Base-by-base conservation (phyloP, 805 yeast genomes). In the Kurtzmaniella cleridarum region DNA sequence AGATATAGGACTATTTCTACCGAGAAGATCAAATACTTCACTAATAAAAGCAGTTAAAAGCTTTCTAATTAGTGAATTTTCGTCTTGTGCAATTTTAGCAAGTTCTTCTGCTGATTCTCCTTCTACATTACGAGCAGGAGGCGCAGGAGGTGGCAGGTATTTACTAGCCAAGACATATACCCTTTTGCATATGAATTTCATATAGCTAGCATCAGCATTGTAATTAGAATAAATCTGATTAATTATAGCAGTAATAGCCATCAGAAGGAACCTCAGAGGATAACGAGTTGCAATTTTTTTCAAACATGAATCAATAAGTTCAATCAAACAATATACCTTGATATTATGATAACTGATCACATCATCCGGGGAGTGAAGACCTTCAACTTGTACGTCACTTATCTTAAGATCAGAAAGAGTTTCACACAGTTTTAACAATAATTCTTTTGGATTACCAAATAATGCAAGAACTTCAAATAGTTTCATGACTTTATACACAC, bases 391-490 rank as follows among this genome's bases (percentile, higher is more conserved):
- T 15, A 50, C 51, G 11, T 45, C 49, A 17, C 47, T 45, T 4
- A 60, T 49, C 15, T 53, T 54, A 26, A 82, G 46, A 1, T 55
- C 43, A 11, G 66, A 48, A 14, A 90, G 54, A 23, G 84, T 54
- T 54, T 88, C 96, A 54, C 85, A 80, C 10, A 79, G 64, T 43
- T 82, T 78, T 38, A 90, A 59, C 28, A 89, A 75, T 39, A 88
- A 58, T 59, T 89, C 96, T 49, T 86, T 87, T 6, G 93, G 83
- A 51, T 85, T 85, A 11, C 95, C 96, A 39, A 73, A 55, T 32
- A 62, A 61, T 0, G 95, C 79, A 37, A 91, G 61, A 14, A 78
- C 59, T 42, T 78, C 82, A 55, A 85, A 87, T 1, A 78, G 56
- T 41, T 64, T 67, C 55, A 78, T 54, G 7, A 73, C 51, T 3